phyloP scores from a whole-genome alignment of 305 asterid species.

The Fraxinus dipetala region DNA sequence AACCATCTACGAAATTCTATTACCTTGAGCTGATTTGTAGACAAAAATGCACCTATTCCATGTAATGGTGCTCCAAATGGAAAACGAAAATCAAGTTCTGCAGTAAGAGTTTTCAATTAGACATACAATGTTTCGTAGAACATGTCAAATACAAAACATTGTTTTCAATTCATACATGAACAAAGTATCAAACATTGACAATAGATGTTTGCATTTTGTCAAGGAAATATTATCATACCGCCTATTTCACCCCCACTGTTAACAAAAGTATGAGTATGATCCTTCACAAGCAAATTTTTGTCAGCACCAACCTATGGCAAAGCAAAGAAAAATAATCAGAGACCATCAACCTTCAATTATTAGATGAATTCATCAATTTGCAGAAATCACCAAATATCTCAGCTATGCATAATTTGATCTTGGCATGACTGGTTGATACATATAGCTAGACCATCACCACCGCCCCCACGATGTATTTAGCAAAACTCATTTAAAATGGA shows the following conservation, averaged over 20 bases:
- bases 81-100: constrained; percentile 98
- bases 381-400: not conserved
- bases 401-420: constrained; percentile 3
- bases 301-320: constrained; percentile 83
- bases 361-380: constrained; percentile 2
- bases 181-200: constrained; percentile 5
- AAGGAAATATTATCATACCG: constrained; percentile 49
- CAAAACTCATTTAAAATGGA: not conserved
- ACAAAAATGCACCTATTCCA: constrained; percentile 82
- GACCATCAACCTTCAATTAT: not conserved
- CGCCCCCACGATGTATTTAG: not conserved
- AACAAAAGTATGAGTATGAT: constrained; percentile 94
- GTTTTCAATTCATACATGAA: constrained; percentile 9
- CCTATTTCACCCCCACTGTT: constrained; percentile 95
- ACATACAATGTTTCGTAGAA: constrained; percentile 10
- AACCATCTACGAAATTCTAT: constrained; percentile 17
- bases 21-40: constrained; percentile 98
- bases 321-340: constrained; percentile 21
- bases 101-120: constrained; percentile 31
- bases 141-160: not conserved
- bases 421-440: constrained; percentile 11
- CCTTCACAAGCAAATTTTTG: constrained; percentile 85
- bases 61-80: constrained; percentile 93
- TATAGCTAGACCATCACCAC: constrained; percentile 4
- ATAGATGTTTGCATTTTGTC: not conserved